Percentiles rank a stretch among this genome's conserved stretches.
Evolutionary conservation across 2,329 filamentous ascomycete genomes (phyloP).

Genomic region (Penicillium sp.): DNA sequence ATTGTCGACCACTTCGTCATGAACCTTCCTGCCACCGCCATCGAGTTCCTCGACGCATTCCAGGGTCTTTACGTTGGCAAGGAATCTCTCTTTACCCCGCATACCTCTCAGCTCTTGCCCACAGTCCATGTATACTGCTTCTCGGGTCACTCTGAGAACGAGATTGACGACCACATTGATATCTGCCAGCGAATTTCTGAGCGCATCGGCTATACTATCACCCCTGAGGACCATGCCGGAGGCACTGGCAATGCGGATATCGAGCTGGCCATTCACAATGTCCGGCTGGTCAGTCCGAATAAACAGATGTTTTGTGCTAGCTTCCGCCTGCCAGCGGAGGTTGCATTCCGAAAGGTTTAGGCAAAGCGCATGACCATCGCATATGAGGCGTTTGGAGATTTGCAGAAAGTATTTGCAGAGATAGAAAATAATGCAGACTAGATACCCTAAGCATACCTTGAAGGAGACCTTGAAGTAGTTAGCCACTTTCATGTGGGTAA

Average conservation of each 20-base stretch:
- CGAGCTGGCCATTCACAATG: slow-evolving; percentile 56
- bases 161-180: slow-evolving; percentile 54
- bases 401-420: slow-evolving; percentile 6
- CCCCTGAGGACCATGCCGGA: slow-evolving; percentile 47
- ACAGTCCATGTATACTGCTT: slow-evolving; percentile 95
- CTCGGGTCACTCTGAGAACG: slow-evolving; percentile 71
- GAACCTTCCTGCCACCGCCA: slow-evolving; percentile 89
- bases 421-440: slow-evolving; percentile 5
- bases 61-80: slow-evolving; percentile 72
- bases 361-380: slow-evolving; percentile 13
- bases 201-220: slow-evolving; percentile 57
- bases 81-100: slow-evolving; percentile 59
- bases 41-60: slow-evolving; percentile 74
- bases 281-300: slow-evolving; percentile 82
- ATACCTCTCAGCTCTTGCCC: slow-evolving; percentile 60
- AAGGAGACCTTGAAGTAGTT: not conserved
- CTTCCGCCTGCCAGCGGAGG: slow-evolving; percentile 74
- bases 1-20: slow-evolving; percentile 93
- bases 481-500: not conserved
- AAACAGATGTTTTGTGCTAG: slow-evolving; percentile 97
- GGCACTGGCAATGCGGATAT: slow-evolving; percentile 55
- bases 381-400: slow-evolving; percentile 18
- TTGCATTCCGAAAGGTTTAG: slow-evolving; percentile 59
- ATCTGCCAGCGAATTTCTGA: slow-evolving; percentile 63
- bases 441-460: slow-evolving; percentile 15